Conservation (phyloP, 345 rosid species). For the Tarenaya hassleriana region DNA sequence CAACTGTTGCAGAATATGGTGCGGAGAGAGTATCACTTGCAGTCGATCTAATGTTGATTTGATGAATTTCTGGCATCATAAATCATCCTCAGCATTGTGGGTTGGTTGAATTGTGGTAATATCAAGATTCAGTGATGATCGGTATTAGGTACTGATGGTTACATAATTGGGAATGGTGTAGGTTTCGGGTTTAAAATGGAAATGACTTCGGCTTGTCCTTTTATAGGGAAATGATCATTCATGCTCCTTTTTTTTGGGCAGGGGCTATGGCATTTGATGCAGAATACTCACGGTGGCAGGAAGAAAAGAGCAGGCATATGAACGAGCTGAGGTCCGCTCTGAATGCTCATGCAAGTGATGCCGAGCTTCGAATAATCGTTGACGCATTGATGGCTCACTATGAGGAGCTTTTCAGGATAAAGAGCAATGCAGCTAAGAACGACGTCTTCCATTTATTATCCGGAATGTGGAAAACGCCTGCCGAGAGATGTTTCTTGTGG, state of each 20-base stretch:
- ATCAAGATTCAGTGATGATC: background rate
- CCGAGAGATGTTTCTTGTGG: slow-evolving; percentile 94
- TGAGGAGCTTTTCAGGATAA: slow-evolving; percentile 73
- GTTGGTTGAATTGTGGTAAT: background rate
- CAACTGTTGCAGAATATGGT: background rate
- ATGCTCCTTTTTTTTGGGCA: slow-evolving; percentile 20
- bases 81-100: slow-evolving; percentile 11
- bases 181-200: slow-evolving; percentile 2
- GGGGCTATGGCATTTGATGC: slow-evolving; percentile 91
- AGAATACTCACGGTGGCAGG: slow-evolving; percentile 83
- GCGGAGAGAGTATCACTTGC: background rate
- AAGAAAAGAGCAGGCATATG: slow-evolving; percentile 65
- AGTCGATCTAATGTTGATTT: slow-evolving; percentile 1
- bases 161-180: background rate
- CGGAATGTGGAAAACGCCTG: slow-evolving; percentile 98
- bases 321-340: slow-evolving; percentile 84
- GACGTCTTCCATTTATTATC: slow-evolving; percentile 92
- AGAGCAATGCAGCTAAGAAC: slow-evolving; percentile 76
- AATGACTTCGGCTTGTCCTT: slow-evolving; percentile 6
- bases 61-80: slow-evolving; percentile 8
- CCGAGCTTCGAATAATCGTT: slow-evolving; percentile 74
- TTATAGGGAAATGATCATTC: slow-evolving; percentile 13
- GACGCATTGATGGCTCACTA: slow-evolving; percentile 59
- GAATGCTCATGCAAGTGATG: slow-evolving; percentile 79
- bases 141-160: background rate